These are phyloP conservation scores for Saturnispora hagleri DNA, from an alignment of 805 yeast genomes.

Conservation along the genomic window DNA sequence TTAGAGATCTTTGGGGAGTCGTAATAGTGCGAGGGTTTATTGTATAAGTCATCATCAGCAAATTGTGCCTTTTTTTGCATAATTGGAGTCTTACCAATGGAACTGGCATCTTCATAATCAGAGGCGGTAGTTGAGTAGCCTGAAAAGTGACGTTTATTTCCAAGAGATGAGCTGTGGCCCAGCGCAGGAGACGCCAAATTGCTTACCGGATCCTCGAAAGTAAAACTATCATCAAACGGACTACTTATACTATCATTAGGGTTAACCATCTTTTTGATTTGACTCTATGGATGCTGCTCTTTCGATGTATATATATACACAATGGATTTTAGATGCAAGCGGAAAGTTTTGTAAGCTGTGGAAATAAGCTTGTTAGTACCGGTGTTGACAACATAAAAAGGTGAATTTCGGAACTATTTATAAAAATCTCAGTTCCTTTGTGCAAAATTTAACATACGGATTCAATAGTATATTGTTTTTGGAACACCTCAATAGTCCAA, in stretches of 20 bases:
- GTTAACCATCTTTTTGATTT: neutral
- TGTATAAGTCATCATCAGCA: constrained; percentile 9
- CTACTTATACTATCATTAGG: constrained; percentile 9
- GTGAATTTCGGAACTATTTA: neutral
- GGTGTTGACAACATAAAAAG: neutral
- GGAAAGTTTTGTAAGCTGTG: neutral
- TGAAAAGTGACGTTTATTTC: constrained; percentile 13
- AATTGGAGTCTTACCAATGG: constrained; percentile 21
- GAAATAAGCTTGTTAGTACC: neutral
- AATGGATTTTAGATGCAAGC: neutral
- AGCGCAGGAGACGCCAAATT: constrained; percentile 11
- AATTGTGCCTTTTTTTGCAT: constrained; percentile 14
- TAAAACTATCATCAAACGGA: constrained; percentile 17
- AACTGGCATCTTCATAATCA: constrained; percentile 13
- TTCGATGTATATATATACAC: neutral
- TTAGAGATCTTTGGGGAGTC: neutral
- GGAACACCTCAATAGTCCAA: neutral
- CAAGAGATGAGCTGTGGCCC: constrained; percentile 10
- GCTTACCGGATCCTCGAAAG: constrained; percentile 8
- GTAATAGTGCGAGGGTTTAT: neutral
- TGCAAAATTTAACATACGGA: neutral
- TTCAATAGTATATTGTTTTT: neutral
- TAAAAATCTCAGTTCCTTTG: neutral
- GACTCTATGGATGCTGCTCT: neutral
- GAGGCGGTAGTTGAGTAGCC: constrained; percentile 13